Conservation (phyloP, 2,329 filamentous ascomycete species). For the Penicillium sp. region DNA sequence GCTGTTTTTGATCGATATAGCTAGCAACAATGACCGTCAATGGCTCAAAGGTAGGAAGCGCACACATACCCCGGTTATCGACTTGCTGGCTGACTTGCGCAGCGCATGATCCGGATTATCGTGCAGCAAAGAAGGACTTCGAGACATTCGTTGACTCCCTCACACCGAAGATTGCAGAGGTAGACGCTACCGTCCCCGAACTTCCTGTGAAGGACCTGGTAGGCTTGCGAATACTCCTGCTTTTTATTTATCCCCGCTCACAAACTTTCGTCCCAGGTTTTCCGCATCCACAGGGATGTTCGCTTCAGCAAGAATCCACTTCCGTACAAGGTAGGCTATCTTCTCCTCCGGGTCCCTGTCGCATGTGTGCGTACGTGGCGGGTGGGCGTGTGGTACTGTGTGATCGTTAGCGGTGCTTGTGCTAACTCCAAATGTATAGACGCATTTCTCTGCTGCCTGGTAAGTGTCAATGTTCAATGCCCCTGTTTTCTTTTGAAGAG, state of each 20-base stretch:
- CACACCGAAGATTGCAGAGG: conserved; percentile 66
- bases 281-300: conserved; percentile 83
- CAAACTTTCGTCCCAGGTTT: conserved; percentile 51
- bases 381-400: conserved; percentile 15
- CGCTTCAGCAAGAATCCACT: conserved; percentile 81
- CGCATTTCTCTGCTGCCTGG: conserved; percentile 82
- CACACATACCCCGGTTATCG: conserved; percentile 3
- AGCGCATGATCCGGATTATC: conserved; percentile 79
- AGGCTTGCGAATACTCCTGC: conserved; percentile 21
- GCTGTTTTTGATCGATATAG: conserved; percentile 59
- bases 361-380: not conserved
- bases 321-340: conserved; percentile 71
- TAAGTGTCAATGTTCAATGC: conserved; percentile 32
- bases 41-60: conserved; percentile 59
- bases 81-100: conserved; percentile 9
- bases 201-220: conserved; percentile 79
- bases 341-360: not conserved
- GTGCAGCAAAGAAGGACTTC: conserved; percentile 76
- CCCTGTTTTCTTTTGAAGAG: not conserved
- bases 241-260: conserved; percentile 6
- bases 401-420: conserved; percentile 9
- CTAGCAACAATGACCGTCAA: conserved; percentile 59
- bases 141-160: conserved; percentile 72
- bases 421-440: conserved; percentile 46
- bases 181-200: conserved; percentile 81